A percentile compares a stretch with the other conserved stretches of the same genome.
phyloP scores from a whole-genome alignment of 1,139 yeast species.

The Waltiozyma sp. region DNA sequence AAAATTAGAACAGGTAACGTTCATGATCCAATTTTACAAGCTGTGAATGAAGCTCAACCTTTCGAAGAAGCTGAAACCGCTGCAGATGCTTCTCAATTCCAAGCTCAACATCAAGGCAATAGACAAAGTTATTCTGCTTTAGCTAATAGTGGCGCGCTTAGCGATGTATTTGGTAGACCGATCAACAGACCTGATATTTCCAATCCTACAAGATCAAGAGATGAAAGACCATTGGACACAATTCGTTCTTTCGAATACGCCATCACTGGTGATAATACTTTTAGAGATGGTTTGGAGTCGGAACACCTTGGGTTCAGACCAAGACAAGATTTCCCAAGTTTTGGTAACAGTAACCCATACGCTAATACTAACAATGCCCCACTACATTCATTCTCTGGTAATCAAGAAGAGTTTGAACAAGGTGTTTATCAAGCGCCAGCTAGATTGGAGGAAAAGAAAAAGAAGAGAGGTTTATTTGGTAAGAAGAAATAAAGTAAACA shows the following conservation, averaged over 20 bases:
- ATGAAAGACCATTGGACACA: constrained; percentile 93
- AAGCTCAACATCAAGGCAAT: constrained; percentile 26
- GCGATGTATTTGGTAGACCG: constrained; percentile 76
- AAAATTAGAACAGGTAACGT: constrained; percentile 54
- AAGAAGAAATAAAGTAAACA: constrained; percentile 44
- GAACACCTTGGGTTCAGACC: constrained; percentile 70
- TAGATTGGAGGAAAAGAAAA: constrained; percentile 30
- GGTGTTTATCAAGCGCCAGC: constrained; percentile 55
- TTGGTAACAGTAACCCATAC: constrained; percentile 25
- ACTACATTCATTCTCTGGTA: constrained; percentile 16
- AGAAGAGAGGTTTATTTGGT: constrained; percentile 65
- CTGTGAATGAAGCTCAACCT: constrained; percentile 93
- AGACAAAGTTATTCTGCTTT: constrained; percentile 3
- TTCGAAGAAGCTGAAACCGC: constrained; percentile 56
- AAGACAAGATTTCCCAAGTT: constrained; percentile 41
- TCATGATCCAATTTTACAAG: constrained; percentile 82
- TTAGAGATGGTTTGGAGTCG: constrained; percentile 74
- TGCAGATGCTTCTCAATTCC: constrained; percentile 10
- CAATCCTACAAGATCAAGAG: constrained; percentile 84
- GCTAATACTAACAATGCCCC: constrained; percentile 9
- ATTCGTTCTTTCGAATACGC: constrained; percentile 87
- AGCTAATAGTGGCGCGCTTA: constrained; percentile 20
- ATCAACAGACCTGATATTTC: constrained; percentile 72
- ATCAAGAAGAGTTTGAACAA: constrained; percentile 38
- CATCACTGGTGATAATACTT: constrained; percentile 73